Base-by-base conservation (phyloP, 2,329 filamentous ascomycete genomes). In the Aspergillus pseudoviridinutans region DNA sequence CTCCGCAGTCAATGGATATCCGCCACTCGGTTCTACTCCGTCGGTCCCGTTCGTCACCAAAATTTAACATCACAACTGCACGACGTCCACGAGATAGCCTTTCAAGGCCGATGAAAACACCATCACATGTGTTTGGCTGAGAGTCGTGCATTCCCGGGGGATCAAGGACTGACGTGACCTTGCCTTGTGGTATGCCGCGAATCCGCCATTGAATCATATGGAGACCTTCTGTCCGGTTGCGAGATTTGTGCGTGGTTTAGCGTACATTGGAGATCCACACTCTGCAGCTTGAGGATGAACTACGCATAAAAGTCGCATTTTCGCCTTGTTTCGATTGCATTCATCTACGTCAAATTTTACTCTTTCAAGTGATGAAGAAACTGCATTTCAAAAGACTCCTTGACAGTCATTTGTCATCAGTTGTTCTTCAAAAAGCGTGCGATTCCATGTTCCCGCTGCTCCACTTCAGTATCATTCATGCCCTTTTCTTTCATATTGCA, bases 181-280 rank as follows among this genome's bases (percentile, higher is more conserved):
- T 47, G 24, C 20, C 5, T 27, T 24, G 22, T 47, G 44, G 22
- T 6, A 47, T 8, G 20, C 20, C 10, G 22, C 5, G 22, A 24
- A 5, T 46, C 10, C 10, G 22, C 12, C 12, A 7, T 12, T 47
- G 1, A 17, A 38, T 38, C 14, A 38, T 38, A 38, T 6, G 5
- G 17, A 14, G 32, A 17, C 32, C 32, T 38, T 17, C 32, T 5
- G 32, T 17, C 14, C 2, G 2, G 14, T 68, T 73, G 71, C 66
- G 71, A 61, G 57, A 71, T 71, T 74, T 73, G 68, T 72, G 71
- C 71, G 71, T 67, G 42, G 53, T 69, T 65, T 65, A 63, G 60
- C 57, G 44, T 52, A 41, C 49, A n/a, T 49, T 10, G 7, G 4
- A 17, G 22, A 56, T 28, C 32, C 25, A 53, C 38, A 51, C 51